phyloP scores from a whole-genome alignment of 129 eudicot species.

The Flaveria ramosissima region DNA sequence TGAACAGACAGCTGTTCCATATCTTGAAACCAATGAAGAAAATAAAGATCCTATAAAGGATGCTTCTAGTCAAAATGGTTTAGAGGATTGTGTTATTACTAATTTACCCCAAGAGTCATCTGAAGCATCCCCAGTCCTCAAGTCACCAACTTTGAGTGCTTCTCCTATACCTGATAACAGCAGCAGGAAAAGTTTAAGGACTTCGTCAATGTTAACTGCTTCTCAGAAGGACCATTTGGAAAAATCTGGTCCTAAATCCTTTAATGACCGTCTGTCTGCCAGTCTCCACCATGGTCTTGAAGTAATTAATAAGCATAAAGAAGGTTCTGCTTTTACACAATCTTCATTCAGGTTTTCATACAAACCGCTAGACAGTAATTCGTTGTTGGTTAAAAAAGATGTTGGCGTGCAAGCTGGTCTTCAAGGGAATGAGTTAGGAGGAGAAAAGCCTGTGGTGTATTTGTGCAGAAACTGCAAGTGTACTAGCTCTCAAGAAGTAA shows the following conservation, averaged over 20 bases:
- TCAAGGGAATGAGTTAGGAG: constrained; percentile 44
- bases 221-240: constrained; percentile 52
- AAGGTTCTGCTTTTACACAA: constrained; percentile 50
- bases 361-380: constrained; percentile 56
- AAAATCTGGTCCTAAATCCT: constrained; percentile 34
- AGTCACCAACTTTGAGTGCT: constrained; percentile 74
- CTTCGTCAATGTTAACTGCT: constrained; percentile 59
- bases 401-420: constrained; percentile 70
- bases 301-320: constrained; percentile 53
- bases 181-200: constrained; percentile 78
- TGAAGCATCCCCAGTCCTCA: constrained; percentile 56
- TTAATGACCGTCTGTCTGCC: constrained; percentile 60
- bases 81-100: constrained; percentile 36
- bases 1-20: constrained; percentile 17
- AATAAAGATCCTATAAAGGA: constrained; percentile 30
- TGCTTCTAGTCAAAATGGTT: constrained; percentile 37
- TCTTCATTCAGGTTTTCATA: constrained; percentile 70
- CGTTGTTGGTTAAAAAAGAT: constrained; percentile 54
- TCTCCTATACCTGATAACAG: constrained; percentile 58
- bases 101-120: constrained; percentile 45
- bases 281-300: constrained; percentile 88
- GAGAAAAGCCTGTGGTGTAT: constrained; percentile 28
- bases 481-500: constrained; percentile 34
- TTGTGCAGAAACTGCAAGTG: constrained; percentile 71
- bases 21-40: constrained; percentile 22